Base-by-base conservation (phyloP, 495 filamentous ascomycete genomes). In the Xylaria castorea region DNA sequence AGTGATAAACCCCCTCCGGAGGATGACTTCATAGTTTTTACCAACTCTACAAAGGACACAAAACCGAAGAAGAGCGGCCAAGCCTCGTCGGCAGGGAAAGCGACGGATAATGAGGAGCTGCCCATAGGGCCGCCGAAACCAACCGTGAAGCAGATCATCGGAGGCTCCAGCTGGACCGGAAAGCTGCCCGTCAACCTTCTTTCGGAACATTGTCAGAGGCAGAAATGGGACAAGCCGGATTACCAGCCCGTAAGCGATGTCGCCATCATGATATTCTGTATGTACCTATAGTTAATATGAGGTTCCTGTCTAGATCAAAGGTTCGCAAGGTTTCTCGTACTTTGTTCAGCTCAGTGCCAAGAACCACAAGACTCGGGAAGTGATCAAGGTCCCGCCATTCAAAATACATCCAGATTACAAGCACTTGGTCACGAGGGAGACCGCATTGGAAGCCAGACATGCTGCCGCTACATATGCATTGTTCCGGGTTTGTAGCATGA, bases 81-180 rank as follows among this genome's bases (percentile, higher is more conserved):
- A 6, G 73, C 25, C 30, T 74, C 68, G 70, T 73, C 71, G 40
- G 77, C 75, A 77, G 85, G 85, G 68, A 85, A 87, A 69, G 80
- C 70, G 0, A 70, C 53, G 27, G 36, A 75, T 11, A 74, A 62
- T 36, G 75, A 77, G 71, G 22, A 62, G 81, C 83, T 79, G 30
- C 73, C 77, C 42, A 66, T 73, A 4, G 83, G 81, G 0, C 90
- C 89, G 27, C 94, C 94, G 72, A 92, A 92, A 75, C 93, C 94
- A 48, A 90, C 93, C 40, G 91, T 93, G 67, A 92, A 94, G 81
- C 91, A 93, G 74, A 83, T 99, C 70, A 97, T 99, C 80, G 97
- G 94, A 63, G 96, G 96, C 63, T 89, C 93, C 75, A 97, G 94
- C 78, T 99, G 97, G 97, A 99, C 96, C 0, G 96, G 96, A 46